phyloP scores from a whole-genome alignment of 1,284 basidiomycete genomes.

The Papiliotrema terrestris region DNA sequence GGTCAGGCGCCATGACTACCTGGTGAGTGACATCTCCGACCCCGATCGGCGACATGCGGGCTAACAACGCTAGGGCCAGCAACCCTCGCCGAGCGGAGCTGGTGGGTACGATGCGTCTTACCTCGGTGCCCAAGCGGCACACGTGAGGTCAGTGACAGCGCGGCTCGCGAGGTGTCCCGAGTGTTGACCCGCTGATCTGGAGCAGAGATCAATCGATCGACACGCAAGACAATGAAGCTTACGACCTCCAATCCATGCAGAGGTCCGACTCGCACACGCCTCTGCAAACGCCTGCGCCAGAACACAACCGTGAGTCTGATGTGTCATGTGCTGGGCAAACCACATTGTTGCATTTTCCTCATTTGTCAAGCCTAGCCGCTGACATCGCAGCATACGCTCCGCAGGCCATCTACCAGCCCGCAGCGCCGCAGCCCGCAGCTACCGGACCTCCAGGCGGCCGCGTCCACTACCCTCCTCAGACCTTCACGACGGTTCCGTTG shows the following conservation, averaged over 20 bases:
- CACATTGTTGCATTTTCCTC: too few relatives aligned
- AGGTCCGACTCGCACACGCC: slow-evolving; percentile 2
- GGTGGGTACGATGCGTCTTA: background rate
- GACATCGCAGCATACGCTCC: background rate
- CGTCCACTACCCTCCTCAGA: slow-evolving; percentile 39
- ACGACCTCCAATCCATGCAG: slow-evolving; percentile 2
- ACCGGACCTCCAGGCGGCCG: slow-evolving; percentile 7
- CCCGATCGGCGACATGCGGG: background rate
- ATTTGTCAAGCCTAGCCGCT: background rate
- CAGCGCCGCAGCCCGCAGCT: slow-evolving; percentile 9
- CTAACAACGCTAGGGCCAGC: background rate
- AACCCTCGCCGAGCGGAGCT: background rate
- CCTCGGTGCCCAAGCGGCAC: background rate
- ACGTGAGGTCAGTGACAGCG: background rate
- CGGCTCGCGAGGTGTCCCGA: background rate
- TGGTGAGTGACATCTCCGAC: background rate
- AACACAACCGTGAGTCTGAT: background rate
- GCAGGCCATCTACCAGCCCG: background rate
- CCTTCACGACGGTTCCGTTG: slow-evolving; percentile 34
- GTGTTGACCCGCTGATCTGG: background rate
- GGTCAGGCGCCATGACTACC: slow-evolving; percentile 3
- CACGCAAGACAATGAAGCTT: background rate
- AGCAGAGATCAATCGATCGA: slow-evolving; percentile 9
- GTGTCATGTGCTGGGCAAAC: background rate
- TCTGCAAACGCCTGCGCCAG: background rate